These are phyloP conservation scores for Triangularia verruculosa DNA, from an alignment of 2,329 filamentous ascomycete species.

Conservation along the genomic window DNA sequence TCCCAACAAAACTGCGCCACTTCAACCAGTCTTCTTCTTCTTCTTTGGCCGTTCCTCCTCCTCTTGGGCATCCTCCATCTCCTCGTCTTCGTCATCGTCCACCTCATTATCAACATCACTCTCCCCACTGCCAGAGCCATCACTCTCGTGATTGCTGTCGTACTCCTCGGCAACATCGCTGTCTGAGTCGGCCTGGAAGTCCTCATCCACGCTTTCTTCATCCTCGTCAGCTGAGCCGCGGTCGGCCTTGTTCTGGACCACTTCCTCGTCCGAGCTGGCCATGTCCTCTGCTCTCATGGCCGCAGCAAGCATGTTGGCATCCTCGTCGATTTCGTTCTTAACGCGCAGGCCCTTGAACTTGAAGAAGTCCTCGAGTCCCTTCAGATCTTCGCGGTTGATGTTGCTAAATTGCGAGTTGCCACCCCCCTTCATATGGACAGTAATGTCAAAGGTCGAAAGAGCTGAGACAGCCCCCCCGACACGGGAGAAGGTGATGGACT, in stretches of 20 bases:
- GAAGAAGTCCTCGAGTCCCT: constrained; percentile 96
- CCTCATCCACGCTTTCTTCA: constrained; percentile 90
- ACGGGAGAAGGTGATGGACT: constrained; percentile 90
- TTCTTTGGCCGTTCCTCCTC: constrained; percentile 43
- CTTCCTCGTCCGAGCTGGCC: constrained; percentile 79
- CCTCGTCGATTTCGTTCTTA: constrained; percentile 98
- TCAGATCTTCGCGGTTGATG: constrained; percentile 97
- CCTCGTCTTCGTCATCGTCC: constrained; percentile 46
- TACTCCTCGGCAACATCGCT: constrained; percentile 96
- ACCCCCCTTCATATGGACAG: constrained; percentile 84
- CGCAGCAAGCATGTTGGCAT: constrained; percentile 75
- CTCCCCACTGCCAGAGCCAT: constrained; percentile 65
- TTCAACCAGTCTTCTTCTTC: constrained; percentile 41
- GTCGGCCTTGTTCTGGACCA: constrained; percentile 66
- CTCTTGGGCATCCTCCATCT: constrained; percentile 40
- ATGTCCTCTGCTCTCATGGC: constrained; percentile 82
- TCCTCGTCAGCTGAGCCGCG: constrained; percentile 94
- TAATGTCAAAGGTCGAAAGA: constrained; percentile 95
- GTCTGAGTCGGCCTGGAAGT: constrained; percentile 89
- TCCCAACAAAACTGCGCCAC: too few species aligned
- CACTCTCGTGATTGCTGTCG: constrained; percentile 87
- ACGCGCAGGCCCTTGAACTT: constrained; percentile 91
- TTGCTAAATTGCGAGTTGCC: constrained; percentile 97
- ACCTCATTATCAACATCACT: constrained; percentile 55
- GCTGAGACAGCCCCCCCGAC: constrained; percentile 92